Evolutionary conservation across 805 yeast species (phyloP).

Genomic region (Ogataea glucozyma): DNA sequence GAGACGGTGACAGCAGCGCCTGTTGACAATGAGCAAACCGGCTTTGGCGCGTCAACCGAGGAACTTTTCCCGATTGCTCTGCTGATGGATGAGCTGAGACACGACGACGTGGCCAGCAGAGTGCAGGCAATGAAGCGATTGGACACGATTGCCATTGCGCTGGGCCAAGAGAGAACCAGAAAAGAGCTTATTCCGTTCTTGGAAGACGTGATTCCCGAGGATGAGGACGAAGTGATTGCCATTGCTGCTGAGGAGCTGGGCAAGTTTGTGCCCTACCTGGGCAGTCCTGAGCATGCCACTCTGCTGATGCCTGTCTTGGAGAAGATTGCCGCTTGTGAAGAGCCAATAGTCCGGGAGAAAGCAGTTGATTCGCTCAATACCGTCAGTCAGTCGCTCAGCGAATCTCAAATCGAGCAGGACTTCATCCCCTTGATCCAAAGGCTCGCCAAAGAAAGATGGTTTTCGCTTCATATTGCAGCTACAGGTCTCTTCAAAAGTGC

Average conservation of each 20-base stretch:
- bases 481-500: slow-evolving; percentile 83
- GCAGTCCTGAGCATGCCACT: slow-evolving; percentile 71
- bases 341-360: slow-evolving; percentile 92
- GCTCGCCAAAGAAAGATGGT: slow-evolving; percentile 90
- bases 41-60: slow-evolving; percentile 34
- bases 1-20: slow-evolving; percentile 12
- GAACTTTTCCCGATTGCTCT: slow-evolving; percentile 92
- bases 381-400: slow-evolving; percentile 62
- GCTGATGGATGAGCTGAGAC: slow-evolving; percentile 90
- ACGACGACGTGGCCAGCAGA: slow-evolving; percentile 91
- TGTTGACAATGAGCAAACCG: slow-evolving; percentile 3
- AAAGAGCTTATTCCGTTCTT: slow-evolving; percentile 87
- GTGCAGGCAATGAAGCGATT: slow-evolving; percentile 93
- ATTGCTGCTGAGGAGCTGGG: slow-evolving; percentile 91
- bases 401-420: slow-evolving; percentile 61
- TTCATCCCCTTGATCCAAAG: slow-evolving; percentile 77
- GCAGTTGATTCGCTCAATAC: slow-evolving; percentile 84
- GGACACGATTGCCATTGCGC: slow-evolving; percentile 90
- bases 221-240: slow-evolving; percentile 96
- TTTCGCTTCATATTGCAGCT: slow-evolving; percentile 85
- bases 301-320: slow-evolving; percentile 70
- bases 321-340: slow-evolving; percentile 87
- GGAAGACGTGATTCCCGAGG: slow-evolving; percentile 89
- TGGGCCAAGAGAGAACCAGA: slow-evolving; percentile 92
- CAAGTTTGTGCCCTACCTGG: slow-evolving; percentile 82